Evolutionary conservation across 2,329 filamentous ascomycete species (phyloP).

Genomic region (Epichloe glyceriae): DNA sequence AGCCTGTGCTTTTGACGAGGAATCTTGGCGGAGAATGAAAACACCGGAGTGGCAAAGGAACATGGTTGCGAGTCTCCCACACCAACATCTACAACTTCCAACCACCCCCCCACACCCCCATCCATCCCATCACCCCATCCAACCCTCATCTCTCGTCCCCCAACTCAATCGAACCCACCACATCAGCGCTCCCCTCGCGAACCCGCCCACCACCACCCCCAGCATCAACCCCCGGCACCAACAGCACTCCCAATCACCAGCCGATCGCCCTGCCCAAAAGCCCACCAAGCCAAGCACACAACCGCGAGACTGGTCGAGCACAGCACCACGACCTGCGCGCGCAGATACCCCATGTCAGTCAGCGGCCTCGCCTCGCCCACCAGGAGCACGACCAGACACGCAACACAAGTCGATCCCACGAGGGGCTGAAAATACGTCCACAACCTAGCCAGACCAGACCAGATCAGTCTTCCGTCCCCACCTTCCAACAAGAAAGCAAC

Average conservation of each 20-base stretch:
- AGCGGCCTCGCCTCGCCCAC: constrained; percentile 15
- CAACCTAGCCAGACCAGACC: constrained; percentile 10
- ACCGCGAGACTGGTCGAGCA: constrained; percentile 9
- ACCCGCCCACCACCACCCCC: constrained; percentile 16
- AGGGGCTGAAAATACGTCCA: constrained; percentile 13
- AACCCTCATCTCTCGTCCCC: not conserved
- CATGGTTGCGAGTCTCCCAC: no score
- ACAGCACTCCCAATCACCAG: constrained; percentile 14
- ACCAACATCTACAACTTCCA: no score
- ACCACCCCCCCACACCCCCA: no score
- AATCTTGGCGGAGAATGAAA: no score
- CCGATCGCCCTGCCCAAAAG: constrained; percentile 7
- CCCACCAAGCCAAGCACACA: constrained; percentile 12
- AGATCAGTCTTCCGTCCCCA: no score
- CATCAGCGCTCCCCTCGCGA: constrained; percentile 15
- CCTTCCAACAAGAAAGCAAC: no score
- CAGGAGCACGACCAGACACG: constrained; percentile 13
- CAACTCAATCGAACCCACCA: constrained; percentile 13
- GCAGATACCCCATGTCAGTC: constrained; percentile 15
- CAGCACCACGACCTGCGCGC: constrained; percentile 16
- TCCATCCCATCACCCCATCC: no score
- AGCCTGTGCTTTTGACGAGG: no score
- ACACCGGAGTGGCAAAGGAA: no score
- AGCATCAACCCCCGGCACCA: constrained; percentile 16
- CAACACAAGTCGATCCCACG: constrained; percentile 10